phyloP scores from a whole-genome alignment of 2,329 filamentous ascomycete genomes.

The Diaporthe amygdali region DNA sequence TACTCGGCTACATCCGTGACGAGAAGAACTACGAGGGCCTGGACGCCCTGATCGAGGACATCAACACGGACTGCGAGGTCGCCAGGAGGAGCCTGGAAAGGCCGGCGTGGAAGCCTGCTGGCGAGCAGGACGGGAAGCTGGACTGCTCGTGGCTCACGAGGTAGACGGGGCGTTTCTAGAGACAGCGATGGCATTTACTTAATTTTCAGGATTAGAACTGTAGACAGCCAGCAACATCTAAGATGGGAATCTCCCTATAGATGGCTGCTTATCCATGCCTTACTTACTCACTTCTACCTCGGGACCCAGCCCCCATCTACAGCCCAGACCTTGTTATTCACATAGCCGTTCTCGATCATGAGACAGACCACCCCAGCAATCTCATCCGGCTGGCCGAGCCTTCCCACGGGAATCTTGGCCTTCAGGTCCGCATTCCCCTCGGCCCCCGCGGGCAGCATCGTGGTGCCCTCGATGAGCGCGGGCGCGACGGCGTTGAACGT shows the following conservation, averaged over 20 bases:
- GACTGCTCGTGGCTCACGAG: conserved; percentile 26
- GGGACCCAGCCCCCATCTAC: conserved; percentile 20
- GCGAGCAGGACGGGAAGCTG: conserved; percentile 35
- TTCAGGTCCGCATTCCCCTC: background rate
- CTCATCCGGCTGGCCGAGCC: conserved; percentile 17
- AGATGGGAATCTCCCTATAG: background rate
- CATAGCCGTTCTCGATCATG: conserved; percentile 21
- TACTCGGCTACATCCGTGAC: conserved; percentile 86
- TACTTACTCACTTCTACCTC: background rate
- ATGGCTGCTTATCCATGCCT: background rate
- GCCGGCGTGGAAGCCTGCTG: conserved; percentile 58
- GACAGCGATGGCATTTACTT: background rate
- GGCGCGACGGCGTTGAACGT: conserved; percentile 23
- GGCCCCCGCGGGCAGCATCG: conserved; percentile 12
- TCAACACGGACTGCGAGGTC: conserved; percentile 86
- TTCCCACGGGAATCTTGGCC: conserved; percentile 1
- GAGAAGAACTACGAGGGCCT: conserved; percentile 87
- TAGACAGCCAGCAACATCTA: conserved; percentile 6
- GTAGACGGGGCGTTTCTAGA: background rate
- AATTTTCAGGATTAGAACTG: background rate
- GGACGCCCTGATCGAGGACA: conserved; percentile 87
- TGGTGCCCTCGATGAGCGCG: conserved; percentile 16
- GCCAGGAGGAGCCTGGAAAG: conserved; percentile 75
- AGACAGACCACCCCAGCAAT: conserved; percentile 13
- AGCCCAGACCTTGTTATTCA: conserved; percentile 21